phyloP scores from a whole-genome alignment of 1,284 basidiomycete species.

The Sphaerobolus stellatus region DNA sequence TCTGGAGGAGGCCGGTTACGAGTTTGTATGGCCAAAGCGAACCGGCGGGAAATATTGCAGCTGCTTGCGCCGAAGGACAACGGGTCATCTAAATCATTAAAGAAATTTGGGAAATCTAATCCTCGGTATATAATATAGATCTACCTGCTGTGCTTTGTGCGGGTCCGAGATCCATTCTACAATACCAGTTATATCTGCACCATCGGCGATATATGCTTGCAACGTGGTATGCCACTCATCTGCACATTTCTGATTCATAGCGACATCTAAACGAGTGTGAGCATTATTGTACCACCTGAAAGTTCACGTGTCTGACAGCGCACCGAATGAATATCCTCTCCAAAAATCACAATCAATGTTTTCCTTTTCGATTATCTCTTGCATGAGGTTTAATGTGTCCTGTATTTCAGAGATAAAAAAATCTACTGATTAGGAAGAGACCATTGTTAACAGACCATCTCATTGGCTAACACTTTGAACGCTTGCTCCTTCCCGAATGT shows the following conservation, averaged over 20 bases:
- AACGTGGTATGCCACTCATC: conserved; percentile 20
- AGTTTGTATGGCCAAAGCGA: conserved; percentile 30
- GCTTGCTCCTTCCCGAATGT: conserved; percentile 29
- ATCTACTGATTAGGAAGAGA: no score
- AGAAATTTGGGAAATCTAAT: not conserved
- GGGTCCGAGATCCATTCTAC: conserved; percentile 25
- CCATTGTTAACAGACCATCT: conserved; percentile 25
- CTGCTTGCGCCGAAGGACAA: conserved; percentile 20
- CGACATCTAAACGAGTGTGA: conserved; percentile 18
- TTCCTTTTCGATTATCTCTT: conserved; percentile 25
- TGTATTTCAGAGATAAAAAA: no score
- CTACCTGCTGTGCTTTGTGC: conserved; percentile 21
- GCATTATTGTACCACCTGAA: not conserved
- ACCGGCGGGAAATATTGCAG: conserved; percentile 22
- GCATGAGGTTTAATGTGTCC: conserved; percentile 26
- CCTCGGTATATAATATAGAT: not conserved
- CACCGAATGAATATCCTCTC: conserved; percentile 25
- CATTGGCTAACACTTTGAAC: conserved; percentile 29
- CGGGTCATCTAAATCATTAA: conserved; percentile 24
- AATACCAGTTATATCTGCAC: conserved; percentile 24
- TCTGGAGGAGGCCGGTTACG: conserved; percentile 22
- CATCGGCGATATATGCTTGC: conserved; percentile 25
- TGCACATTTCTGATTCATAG: conserved; percentile 23
- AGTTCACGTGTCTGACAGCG: not conserved
- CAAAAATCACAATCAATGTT: conserved; percentile 33